A percentile compares a stretch with the other conserved stretches of the same genome.
phyloP scores from a whole-genome alignment of 75 land plant species.

The Gnetum montanum region DNA sequence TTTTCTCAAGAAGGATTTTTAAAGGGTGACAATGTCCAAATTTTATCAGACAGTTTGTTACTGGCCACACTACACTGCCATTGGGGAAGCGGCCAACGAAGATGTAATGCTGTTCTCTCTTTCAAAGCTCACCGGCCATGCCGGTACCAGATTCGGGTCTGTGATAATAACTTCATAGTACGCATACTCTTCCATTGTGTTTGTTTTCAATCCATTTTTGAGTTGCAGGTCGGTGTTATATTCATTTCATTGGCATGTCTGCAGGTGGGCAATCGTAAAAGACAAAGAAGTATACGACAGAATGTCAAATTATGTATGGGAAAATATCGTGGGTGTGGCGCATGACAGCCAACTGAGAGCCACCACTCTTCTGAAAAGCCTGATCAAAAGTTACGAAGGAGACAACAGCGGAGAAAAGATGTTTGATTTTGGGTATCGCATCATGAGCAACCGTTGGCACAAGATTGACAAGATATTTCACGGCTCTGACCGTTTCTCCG shows the following conservation, averaged over 20 bases:
- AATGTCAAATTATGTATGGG: constrained; percentile 14
- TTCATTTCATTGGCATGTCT: no score
- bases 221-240: no score
- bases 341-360: constrained; percentile 66
- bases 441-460: constrained; percentile 46
- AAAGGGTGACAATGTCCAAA: constrained; percentile 12
- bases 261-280: constrained; percentile 70
- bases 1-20: constrained; percentile 17
- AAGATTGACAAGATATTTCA: constrained; percentile 23
- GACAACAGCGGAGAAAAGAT: constrained; percentile 10
- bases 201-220: no score
- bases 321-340: constrained; percentile 34
- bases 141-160: constrained; percentile 70
- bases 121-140: constrained; percentile 77
- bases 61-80: constrained; percentile 82
- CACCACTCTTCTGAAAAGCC: constrained; percentile 32
- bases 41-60: constrained; percentile 67
- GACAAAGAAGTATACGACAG: constrained; percentile 32
- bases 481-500: constrained; percentile 40
- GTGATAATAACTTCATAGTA: no score
- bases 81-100: constrained; percentile 43
- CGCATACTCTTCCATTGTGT: no score
- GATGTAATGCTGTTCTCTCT: constrained; percentile 72
- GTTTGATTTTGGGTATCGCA: constrained; percentile 43
- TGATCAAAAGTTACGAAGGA: constrained; percentile 21